Conservation (phyloP, 805 yeast species). For the Starmerella lactis-condensi region DNA sequence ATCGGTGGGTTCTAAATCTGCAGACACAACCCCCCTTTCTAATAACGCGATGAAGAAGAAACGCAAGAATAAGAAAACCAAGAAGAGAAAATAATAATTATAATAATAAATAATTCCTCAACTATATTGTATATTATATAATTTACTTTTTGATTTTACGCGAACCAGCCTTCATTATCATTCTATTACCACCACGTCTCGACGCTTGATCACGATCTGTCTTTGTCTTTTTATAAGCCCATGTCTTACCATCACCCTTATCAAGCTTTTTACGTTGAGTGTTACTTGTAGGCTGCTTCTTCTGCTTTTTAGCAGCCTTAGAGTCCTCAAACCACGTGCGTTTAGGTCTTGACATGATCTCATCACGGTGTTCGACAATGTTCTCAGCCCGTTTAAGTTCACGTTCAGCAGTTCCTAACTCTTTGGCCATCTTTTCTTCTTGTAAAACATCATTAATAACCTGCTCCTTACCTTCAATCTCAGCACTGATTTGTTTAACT, state of each 20-base stretch:
- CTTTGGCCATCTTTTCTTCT: conserved; percentile 82
- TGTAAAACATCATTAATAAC: conserved; percentile 57
- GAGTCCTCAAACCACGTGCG: conserved; percentile 86
- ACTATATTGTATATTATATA: too few relatives aligned
- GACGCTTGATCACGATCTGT: conserved; percentile 32
- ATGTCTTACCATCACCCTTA: conserved; percentile 40
- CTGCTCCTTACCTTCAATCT: conserved; percentile 41
- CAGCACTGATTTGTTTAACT: conserved; percentile 47
- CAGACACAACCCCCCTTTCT: too few relatives aligned
- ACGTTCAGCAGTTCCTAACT: conserved; percentile 74
- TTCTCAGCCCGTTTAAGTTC: conserved; percentile 74
- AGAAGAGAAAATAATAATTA: conserved; percentile 1
- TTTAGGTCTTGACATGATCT: conserved; percentile 75
- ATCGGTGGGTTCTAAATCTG: too few relatives aligned
- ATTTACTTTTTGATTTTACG: conserved; percentile 8
- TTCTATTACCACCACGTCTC: conserved; percentile 16
- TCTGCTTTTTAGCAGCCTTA: conserved; percentile 21
- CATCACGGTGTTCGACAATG: conserved; percentile 56
- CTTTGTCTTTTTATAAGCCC: conserved; percentile 67
- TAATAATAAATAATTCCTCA: neutral
- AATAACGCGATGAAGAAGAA: too few relatives aligned
- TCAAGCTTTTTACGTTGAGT: conserved; percentile 41
- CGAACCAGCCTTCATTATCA: conserved; percentile 13
- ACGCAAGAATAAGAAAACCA: too few relatives aligned
- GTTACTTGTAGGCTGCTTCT: conserved; percentile 22